Evolutionary conservation across 352 stramenopile species (phyloP).

Genomic region (Pythium chondricola): DNA sequence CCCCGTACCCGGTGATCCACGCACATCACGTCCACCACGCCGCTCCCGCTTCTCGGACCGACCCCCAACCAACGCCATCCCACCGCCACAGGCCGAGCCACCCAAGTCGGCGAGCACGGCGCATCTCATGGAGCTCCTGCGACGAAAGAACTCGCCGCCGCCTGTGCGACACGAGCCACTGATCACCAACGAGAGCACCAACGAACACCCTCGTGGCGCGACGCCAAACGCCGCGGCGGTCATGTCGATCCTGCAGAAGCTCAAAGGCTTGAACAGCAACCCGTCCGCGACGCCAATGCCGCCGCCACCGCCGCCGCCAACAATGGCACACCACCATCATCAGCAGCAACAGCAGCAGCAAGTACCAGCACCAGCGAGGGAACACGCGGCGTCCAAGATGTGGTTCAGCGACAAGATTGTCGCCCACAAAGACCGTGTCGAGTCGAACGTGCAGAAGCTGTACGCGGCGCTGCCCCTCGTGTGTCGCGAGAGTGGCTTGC

Average conservation of each 20-base stretch:
- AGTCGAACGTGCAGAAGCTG: constrained; percentile 82
- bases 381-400: constrained; percentile 50
- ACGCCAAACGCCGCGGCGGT: constrained; percentile 62
- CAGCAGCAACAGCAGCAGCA: constrained; percentile 9
- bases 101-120: constrained; percentile 66
- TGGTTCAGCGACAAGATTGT: constrained; percentile 84
- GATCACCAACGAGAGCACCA: constrained; percentile 47
- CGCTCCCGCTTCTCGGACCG: constrained; percentile 29
- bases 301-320: constrained; percentile 3
- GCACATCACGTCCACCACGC: constrained; percentile 22
- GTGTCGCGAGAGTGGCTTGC: constrained; percentile 71
- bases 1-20: constrained; percentile 6
- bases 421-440: constrained; percentile 75
- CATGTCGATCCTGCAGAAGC: constrained; percentile 83
- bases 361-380: constrained; percentile 3
- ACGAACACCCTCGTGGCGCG: constrained; percentile 30
- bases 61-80: constrained; percentile 7
- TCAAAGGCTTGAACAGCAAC: constrained; percentile 50
- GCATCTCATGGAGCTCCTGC: constrained; percentile 80
- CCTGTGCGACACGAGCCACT: constrained; percentile 2
- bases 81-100: constrained; percentile 12
- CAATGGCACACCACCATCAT: constrained; percentile 6
- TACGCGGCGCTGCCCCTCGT: constrained; percentile 78
- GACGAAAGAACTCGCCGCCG: constrained; percentile 44
- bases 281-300: not conserved